phyloP scores from a whole-genome alignment of 345 rosid genomes.

The Aquilaria sinensis region DNA sequence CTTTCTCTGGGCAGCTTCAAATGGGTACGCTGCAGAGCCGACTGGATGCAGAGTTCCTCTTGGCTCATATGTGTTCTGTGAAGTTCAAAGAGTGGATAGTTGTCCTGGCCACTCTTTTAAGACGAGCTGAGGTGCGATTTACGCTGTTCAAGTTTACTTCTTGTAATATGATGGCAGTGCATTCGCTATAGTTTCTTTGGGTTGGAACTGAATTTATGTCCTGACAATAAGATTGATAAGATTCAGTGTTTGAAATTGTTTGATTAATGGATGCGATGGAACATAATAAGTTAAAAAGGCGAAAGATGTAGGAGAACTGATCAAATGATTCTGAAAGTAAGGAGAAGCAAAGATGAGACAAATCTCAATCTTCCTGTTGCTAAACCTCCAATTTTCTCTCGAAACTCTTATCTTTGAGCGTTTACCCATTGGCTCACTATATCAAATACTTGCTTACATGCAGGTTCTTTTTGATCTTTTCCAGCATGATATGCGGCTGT shows the following conservation, averaged over 20 bases:
- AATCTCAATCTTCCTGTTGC: not conserved
- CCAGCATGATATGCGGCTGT: constrained; percentile 62
- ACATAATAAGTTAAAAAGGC: no score
- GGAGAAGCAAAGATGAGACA: no score
- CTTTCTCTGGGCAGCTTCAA: constrained; percentile 56
- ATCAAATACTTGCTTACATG: constrained; percentile 1
- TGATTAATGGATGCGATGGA: no score
- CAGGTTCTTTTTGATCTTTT: constrained; percentile 93
- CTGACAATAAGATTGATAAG: no score
- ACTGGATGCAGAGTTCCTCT: constrained; percentile 89
- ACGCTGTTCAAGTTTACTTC: not conserved
- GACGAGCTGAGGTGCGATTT: constrained; percentile 73
- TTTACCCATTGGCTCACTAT: no score
- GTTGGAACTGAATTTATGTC: no score
- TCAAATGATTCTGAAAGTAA: not conserved
- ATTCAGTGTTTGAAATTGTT: no score
- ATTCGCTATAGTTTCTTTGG: no score
- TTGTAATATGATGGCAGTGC: no score
- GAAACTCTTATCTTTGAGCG: not conserved
- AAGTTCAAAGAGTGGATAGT: constrained; percentile 99
- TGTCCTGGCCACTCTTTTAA: constrained; percentile 88
- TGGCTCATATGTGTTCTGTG: constrained; percentile 98
- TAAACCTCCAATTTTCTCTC: not conserved
- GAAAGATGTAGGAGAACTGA: no score
- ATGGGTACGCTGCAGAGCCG: constrained; percentile 92